Base-by-base conservation (phyloP, 2,329 filamentous ascomycete species). In the Dothistroma pini region DNA sequence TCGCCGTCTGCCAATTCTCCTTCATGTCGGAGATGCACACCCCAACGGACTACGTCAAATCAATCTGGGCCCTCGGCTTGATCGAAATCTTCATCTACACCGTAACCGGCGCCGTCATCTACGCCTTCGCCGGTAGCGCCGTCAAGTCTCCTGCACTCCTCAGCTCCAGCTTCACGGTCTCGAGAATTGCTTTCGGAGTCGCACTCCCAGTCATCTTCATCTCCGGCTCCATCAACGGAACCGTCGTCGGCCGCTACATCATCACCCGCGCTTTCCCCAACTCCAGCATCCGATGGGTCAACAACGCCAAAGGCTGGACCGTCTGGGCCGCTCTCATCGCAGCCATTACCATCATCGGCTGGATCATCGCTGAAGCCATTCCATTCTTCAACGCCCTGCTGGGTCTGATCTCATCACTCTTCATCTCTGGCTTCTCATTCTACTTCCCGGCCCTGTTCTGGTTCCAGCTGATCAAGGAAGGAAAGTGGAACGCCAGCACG, bases 131-230 rank as follows among this genome's bases (percentile, higher is more conserved):
- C 5, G 88, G 89, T 0, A 76, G 78, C 0, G 74, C 79, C 10
- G 86, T 91, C 1, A 78, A 81, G 1, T 86, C 84, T 1, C 89
- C 89, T 0, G 88, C 89, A 0, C 80, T 91, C 1, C 84, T 86
- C 8, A 88, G 86, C 0, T 83, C 87, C 8, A 79, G 81, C 3
- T 72, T 72, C 1, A 69, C 81, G 0, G 75, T 90, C 52, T 79
- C 83, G 22, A 89, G 89, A 70, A 76, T 88, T 11, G 86, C 87
- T 12, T 91, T 87, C 75, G 89, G 87, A 35, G 78, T 91, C 63
- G 88, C 88, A 0, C 80, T 89, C 2, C 88, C 88, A 7, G 90
- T 89, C 57, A 90, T 90, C 62, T 81, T 91, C 62, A 86, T 91
- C 60, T 86, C 87, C 0, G 89, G 88, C 58, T 86, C 89, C 10